phyloP scores from a whole-genome alignment of 225 moss, liverwort and hornwort species.

The Polytrichum commune region DNA sequence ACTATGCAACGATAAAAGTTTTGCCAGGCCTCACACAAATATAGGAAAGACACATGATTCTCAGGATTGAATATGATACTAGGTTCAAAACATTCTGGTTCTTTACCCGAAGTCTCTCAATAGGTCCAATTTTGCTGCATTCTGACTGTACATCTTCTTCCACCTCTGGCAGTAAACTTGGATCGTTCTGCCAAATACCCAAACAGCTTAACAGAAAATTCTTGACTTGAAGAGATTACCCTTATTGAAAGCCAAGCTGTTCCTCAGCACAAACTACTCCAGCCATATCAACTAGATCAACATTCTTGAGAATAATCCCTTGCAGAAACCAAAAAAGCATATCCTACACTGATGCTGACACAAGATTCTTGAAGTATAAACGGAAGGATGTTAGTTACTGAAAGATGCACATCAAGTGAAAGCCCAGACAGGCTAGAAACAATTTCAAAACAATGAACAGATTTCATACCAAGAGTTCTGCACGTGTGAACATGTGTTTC shows the following conservation, averaged over 20 bases:
- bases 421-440: not conserved
- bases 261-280: too few relatives aligned
- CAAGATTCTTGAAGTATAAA: too few relatives aligned
- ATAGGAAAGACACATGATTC: not conserved
- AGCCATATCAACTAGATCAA: too few relatives aligned
- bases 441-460: not conserved
- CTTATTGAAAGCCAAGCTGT: too few relatives aligned
- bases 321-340: too few relatives aligned
- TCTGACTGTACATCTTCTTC: conserved; percentile 93
- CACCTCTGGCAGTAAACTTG: conserved; percentile 82
- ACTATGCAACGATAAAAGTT: not conserved
- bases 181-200: conserved; percentile 56
- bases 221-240: too few relatives aligned
- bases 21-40: too few relatives aligned
- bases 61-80: not conserved
- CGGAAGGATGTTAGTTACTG: not conserved
- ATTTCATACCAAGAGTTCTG: conserved; percentile 65
- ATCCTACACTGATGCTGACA: too few relatives aligned
- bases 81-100: conserved; percentile 10
- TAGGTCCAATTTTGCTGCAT: conserved; percentile 92
- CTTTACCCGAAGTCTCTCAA: conserved; percentile 93
- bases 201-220: too few relatives aligned
- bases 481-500: conserved; percentile 98
- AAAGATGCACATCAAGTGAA: not conserved
- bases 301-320: too few relatives aligned